Conservation (phyloP, 306 rosid genomes). For the Datisca glomerata region DNA sequence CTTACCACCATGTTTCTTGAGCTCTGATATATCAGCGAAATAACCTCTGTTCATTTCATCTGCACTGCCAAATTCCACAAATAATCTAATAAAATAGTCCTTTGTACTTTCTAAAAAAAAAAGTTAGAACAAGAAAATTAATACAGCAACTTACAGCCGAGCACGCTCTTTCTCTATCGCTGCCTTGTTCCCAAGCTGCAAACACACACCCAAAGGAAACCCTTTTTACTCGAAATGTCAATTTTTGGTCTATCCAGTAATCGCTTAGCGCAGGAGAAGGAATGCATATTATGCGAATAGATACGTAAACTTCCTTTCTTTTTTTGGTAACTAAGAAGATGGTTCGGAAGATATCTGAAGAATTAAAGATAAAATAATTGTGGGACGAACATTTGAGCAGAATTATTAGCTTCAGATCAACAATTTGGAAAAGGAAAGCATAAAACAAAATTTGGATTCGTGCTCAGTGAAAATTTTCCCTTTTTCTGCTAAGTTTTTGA, state of each 20-base stretch:
- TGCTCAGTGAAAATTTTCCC: background rate
- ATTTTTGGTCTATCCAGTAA: background rate
- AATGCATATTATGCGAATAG: background rate
- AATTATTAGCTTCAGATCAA: too few relatives aligned
- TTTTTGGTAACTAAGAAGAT: too few relatives aligned
- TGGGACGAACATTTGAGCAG: too few relatives aligned
- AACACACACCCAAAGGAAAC: constrained; percentile 2
- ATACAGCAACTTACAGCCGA: constrained; percentile 54
- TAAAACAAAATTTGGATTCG: background rate
- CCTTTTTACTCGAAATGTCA: background rate
- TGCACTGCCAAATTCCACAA: constrained; percentile 44
- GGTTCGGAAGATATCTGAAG: background rate
- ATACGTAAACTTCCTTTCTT: too few relatives aligned
- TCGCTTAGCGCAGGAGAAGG: constrained; percentile 3
- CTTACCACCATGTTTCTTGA: constrained; percentile 80
- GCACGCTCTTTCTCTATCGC: constrained; percentile 72
- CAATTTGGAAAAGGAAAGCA: background rate
- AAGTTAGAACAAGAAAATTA: too few relatives aligned
- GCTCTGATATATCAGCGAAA: constrained; percentile 69
- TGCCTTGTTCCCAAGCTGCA: constrained; percentile 55
- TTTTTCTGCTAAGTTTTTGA: background rate
- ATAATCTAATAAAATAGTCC: too few relatives aligned
- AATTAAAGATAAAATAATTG: too few relatives aligned
- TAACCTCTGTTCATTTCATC: constrained; percentile 89
- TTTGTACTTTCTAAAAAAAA: too few relatives aligned